A percentile compares a stretch with the other conserved stretches of the same genome.
Evolutionary conservation across 805 yeast species (phyloP).

Genomic region (Spathaspora boniae): DNA sequence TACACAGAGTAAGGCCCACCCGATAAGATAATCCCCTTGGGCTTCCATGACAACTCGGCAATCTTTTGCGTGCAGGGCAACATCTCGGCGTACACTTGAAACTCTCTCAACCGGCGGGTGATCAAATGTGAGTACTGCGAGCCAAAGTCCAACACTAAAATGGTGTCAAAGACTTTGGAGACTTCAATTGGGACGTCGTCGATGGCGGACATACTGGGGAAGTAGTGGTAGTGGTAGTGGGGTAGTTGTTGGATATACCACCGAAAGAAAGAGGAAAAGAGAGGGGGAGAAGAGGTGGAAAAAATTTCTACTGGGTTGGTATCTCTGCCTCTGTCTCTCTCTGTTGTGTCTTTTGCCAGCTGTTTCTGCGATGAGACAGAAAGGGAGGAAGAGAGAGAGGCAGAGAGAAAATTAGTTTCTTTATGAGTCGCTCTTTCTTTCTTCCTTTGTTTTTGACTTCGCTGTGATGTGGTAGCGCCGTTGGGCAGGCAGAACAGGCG

Average conservation of each 20-base stretch:
- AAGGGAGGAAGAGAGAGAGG: too few relatives aligned
- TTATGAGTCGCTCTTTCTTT: too few relatives aligned
- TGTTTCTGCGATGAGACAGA: too few relatives aligned
- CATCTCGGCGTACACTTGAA: constrained; percentile 98
- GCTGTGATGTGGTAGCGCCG: too few relatives aligned
- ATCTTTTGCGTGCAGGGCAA: constrained; percentile 98
- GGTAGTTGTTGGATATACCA: too few relatives aligned
- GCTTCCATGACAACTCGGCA: constrained; percentile 86
- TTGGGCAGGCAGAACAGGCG: too few relatives aligned
- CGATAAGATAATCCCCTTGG: constrained; percentile 92
- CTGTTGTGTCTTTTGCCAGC: too few relatives aligned
- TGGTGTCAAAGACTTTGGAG: constrained; percentile 89
- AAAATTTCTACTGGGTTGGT: too few relatives aligned
- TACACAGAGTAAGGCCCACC: constrained; percentile 99
- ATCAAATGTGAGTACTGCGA: constrained; percentile 97
- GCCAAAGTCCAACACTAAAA: constrained; percentile 95
- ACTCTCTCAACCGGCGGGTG: constrained; percentile 96
- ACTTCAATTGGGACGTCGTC: constrained; percentile 56
- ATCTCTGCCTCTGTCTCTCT: too few relatives aligned
- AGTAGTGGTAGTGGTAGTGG: constrained; percentile 1
- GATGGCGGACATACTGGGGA: constrained; percentile 11
- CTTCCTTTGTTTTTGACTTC: too few relatives aligned
- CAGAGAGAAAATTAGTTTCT: too few relatives aligned
- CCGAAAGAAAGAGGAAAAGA: constrained; percentile 3
- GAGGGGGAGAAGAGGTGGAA: too few relatives aligned